phyloP scores from a whole-genome alignment of 116 monocot species.

The Trichopus zeylanicus region DNA sequence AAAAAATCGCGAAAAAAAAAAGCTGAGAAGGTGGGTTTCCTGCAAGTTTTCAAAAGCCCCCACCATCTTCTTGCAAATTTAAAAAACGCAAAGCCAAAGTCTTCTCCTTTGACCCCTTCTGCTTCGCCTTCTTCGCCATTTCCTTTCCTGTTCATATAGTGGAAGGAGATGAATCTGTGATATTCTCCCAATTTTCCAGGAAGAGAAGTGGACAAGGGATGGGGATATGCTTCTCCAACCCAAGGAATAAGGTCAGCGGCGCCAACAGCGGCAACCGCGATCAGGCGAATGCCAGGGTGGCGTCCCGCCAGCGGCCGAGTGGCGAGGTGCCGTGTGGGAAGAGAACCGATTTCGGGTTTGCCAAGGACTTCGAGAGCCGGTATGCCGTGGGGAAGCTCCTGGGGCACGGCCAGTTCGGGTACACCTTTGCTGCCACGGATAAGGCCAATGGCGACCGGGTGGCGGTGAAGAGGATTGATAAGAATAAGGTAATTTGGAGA shows the following conservation, averaged over 20 bases:
- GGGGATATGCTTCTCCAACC: background rate
- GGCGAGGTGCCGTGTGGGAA: slow-evolving; percentile 33
- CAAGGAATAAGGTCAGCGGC: background rate
- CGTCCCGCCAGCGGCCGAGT: slow-evolving; percentile 10
- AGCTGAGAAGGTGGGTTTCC: too few species aligned
- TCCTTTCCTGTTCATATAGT: background rate
- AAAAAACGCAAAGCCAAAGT: too few species aligned
- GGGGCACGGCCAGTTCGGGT: slow-evolving; percentile 93
- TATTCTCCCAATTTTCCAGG: background rate
- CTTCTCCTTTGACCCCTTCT: background rate
- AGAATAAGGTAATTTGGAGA: slow-evolving; percentile 53
- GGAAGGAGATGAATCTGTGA: background rate
- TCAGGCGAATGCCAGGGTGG: background rate
- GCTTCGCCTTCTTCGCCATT: too few species aligned
- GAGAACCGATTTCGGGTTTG: slow-evolving; percentile 72
- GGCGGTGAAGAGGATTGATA: slow-evolving; percentile 88
- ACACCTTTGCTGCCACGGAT: slow-evolving; percentile 74
- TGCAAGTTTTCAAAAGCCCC: too few species aligned
- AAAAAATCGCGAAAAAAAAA: too few species aligned
- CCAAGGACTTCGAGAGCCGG: slow-evolving; percentile 46
- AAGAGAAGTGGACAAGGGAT: background rate
- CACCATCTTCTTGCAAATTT: too few species aligned
- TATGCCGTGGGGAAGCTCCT: slow-evolving; percentile 73
- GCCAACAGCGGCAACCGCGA: background rate
- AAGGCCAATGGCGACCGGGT: slow-evolving; percentile 54